Percentiles rank a stretch among this genome's conserved stretches.
phyloP scores from a whole-genome alignment of 129 eudicot species.

The Saussurea involucrata region DNA sequence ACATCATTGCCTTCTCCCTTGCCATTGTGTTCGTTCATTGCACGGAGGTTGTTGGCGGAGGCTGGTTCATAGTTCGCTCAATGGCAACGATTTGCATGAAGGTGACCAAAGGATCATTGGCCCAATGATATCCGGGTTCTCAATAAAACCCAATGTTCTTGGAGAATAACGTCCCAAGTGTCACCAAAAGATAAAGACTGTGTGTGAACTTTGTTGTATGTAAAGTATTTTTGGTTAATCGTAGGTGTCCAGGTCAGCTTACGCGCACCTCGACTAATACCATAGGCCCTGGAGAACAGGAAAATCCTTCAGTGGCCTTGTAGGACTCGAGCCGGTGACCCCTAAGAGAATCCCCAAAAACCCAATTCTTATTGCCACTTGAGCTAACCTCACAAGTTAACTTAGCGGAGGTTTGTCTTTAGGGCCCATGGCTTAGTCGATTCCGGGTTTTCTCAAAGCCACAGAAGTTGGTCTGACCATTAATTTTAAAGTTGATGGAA shows the following conservation, averaged over 20 bases:
- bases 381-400: too few species aligned
- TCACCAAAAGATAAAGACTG: neutral
- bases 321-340: too few species aligned
- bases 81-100: neutral
- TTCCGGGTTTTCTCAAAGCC: neutral
- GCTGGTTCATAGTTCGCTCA: conserved; percentile 31
- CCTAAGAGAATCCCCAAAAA: too few species aligned
- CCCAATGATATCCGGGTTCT: neutral
- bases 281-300: too few species aligned
- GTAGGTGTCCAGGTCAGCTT: too few species aligned
- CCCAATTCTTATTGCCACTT: too few species aligned
- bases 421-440: neutral
- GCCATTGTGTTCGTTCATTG: conserved; percentile 19
- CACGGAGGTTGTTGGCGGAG: conserved; percentile 45
- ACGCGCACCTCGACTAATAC: too few species aligned
- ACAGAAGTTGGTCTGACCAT: neutral
- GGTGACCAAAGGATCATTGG: neutral
- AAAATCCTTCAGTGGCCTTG: too few species aligned
- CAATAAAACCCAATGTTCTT: neutral
- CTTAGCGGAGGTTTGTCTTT: too few species aligned
- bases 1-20: neutral
- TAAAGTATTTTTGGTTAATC: too few species aligned
- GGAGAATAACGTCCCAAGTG: too few species aligned
- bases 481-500: too few species aligned
- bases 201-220: neutral